Evolutionary conservation across 805 yeast genomes (phyloP).

Genomic region (Ogataea henricii): DNA sequence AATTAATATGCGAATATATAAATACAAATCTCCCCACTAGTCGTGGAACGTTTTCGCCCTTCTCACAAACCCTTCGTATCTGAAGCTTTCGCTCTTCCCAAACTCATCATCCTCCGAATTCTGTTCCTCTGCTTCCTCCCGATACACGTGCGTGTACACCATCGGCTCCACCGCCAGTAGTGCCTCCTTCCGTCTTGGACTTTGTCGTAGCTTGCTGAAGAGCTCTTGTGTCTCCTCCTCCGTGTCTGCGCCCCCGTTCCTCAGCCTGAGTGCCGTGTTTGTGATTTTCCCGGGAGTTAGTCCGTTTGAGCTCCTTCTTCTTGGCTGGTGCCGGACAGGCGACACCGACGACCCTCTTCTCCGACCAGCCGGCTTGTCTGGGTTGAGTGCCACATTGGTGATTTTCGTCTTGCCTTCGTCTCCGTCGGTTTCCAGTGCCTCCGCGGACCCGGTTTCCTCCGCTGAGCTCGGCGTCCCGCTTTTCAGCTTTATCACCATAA

Average conservation of each 20-base stretch:
- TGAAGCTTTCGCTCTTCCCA: constrained; percentile 13
- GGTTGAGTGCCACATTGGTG: constrained; percentile 1
- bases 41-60: constrained; percentile 16
- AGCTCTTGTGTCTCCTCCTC: not conserved
- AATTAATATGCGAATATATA: not conserved
- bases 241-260: not conserved
- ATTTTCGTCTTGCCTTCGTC: not conserved
- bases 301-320: constrained; percentile 1
- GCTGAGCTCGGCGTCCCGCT: not conserved
- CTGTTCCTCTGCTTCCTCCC: no score
- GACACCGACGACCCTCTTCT: constrained; percentile 4
- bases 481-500: constrained; percentile 8
- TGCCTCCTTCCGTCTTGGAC: not conserved
- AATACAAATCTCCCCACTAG: not conserved
- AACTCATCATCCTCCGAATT: constrained; percentile 1
- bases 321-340: constrained; percentile 1
- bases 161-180: not conserved
- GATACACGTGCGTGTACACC: not conserved
- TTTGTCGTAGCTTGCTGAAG: not conserved
- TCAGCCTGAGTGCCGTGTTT: not conserved
- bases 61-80: constrained; percentile 21
- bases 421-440: not conserved
- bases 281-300: not conserved
- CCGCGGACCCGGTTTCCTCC: not conserved
- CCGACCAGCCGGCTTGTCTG: not conserved